Evolutionary conservation across 176 grass and related monocot species (phyloP), one percentile per base, ranked within the genome.

Genomic region (Dendrocalamus sinicus): DNA sequence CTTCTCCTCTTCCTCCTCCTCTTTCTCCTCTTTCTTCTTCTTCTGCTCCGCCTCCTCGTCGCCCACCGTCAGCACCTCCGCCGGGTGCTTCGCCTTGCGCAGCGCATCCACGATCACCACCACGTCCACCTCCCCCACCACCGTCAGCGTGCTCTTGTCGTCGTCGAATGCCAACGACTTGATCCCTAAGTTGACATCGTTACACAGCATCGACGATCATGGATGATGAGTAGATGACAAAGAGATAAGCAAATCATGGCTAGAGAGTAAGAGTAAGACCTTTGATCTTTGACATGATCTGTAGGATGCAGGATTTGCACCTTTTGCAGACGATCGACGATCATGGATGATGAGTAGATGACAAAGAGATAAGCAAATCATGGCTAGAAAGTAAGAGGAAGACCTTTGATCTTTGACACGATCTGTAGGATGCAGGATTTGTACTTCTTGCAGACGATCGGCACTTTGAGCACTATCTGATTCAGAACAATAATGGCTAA

Each of bases 121-220:
- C 83, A 89, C 87, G 83, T 92, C 90, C 87, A 86, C 86, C 0
- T 89, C 87, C 61, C 86, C 90, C 7, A 92, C 79, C 87, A 92
- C 87, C 60, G 90, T 92, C 52, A 92, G 87, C 15, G 90, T 92
- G 87, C 52, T 83, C 74, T 92, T 92, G 23, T 89, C 90, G 22
- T 78, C 90, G 67, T 92, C 90, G 51, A 63, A 92, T 1, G 87
- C 17, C 87, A 92, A 32, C 30, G 90, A 92, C 79, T 89, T 83
- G 86, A 92, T 70, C 13, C 90, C 90, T 92, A 26, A 30, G 26
- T 65, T 65, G 74, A 3, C 17, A 70, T 23, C 35, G 40, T 74
- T 11, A 39, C 12, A 51, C n/a, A 28, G 10, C 37, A 47, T 53
- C 16, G 9, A 72, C 22, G 32, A 61, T 24, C 3, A 39, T 50